These are phyloP conservation scores for Euphorbia pulcherrima DNA, from an alignment of 345 rosid species.

Conservation along the genomic window DNA sequence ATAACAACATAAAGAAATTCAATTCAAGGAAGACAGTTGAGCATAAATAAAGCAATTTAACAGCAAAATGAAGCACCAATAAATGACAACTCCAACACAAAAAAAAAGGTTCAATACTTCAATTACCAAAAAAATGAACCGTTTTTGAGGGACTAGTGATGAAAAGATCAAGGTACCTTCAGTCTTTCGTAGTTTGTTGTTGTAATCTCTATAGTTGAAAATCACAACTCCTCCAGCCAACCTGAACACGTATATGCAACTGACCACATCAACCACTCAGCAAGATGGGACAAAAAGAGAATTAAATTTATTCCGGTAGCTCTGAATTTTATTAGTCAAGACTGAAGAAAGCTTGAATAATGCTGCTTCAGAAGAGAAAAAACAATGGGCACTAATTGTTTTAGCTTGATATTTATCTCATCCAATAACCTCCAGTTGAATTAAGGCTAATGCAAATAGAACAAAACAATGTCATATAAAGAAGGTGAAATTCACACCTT, in stretches of 20 bases:
- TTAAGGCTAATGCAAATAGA: neutral
- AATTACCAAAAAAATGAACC: neutral
- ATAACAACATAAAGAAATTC: neutral
- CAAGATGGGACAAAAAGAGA: neutral
- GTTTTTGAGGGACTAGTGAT: neutral
- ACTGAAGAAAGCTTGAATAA: neutral
- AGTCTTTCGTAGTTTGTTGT: constrained; percentile 24
- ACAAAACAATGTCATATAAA: neutral
- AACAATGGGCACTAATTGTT: neutral
- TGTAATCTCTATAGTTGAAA: constrained; percentile 32
- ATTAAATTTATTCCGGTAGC: neutral
- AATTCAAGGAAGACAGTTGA: neutral
- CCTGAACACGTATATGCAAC: constrained; percentile 10
- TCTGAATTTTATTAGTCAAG: neutral
- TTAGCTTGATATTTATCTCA: neutral
- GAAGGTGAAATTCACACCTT: constrained; percentile 7
- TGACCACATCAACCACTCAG: neutral
- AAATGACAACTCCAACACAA: neutral
- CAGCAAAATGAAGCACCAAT: neutral
- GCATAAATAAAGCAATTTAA: neutral
- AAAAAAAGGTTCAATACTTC: no score
- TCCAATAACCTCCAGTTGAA: neutral
- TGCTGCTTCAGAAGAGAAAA: neutral
- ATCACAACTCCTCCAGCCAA: constrained; percentile 20
- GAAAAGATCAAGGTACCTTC: constrained; percentile 17